phyloP scores from a whole-genome alignment of 306 rosid genomes.

The Canavalia gladiata region DNA sequence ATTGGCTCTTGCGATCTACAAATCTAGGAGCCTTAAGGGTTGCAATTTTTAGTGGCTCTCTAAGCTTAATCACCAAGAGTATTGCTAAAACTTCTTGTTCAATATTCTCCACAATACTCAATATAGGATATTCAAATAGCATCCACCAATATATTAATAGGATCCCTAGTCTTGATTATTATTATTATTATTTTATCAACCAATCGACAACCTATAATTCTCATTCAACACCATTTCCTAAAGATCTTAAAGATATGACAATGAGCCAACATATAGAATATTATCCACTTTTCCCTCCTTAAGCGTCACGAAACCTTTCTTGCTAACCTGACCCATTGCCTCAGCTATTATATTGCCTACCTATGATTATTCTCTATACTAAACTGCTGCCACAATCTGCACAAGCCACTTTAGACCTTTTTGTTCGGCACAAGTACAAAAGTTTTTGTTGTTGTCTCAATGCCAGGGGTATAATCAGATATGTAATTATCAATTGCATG shows the following conservation, averaged over 20 bases:
- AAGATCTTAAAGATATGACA: not conserved
- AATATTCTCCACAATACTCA: conserved; percentile 90
- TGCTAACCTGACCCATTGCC: conserved; percentile 96
- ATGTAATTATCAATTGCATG: too few relatives aligned
- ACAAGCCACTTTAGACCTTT: conserved; percentile 84
- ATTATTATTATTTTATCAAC: conserved; percentile 75
- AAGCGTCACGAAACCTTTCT: conserved; percentile 97
- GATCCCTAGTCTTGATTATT: conserved; percentile 92
- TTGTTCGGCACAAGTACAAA: conserved; percentile 80
- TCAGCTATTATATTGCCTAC: conserved; percentile 98
- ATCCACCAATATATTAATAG: conserved; percentile 85
- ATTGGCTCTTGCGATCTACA: conserved; percentile 99
- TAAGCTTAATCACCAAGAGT: conserved; percentile 92
- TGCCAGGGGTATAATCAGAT: conserved; percentile 68
- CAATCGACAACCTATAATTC: conserved; percentile 84
- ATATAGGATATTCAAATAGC: conserved; percentile 90
- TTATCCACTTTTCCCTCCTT: conserved; percentile 99
- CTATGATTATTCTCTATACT: conserved; percentile 95
- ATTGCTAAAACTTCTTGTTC: conserved; percentile 99
- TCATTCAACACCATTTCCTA: conserved; percentile 98
- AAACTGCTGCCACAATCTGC: conserved; percentile 97
- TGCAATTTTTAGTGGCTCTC: conserved; percentile 97
- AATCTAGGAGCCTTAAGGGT: conserved; percentile 99
- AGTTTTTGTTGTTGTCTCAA: conserved; percentile 88
- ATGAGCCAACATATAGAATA: conserved; percentile 71